Evolutionary conservation across 1,139 yeast genomes (phyloP), one percentile per base, ranked within the genome.

Genomic region (Pichia sp.): DNA sequence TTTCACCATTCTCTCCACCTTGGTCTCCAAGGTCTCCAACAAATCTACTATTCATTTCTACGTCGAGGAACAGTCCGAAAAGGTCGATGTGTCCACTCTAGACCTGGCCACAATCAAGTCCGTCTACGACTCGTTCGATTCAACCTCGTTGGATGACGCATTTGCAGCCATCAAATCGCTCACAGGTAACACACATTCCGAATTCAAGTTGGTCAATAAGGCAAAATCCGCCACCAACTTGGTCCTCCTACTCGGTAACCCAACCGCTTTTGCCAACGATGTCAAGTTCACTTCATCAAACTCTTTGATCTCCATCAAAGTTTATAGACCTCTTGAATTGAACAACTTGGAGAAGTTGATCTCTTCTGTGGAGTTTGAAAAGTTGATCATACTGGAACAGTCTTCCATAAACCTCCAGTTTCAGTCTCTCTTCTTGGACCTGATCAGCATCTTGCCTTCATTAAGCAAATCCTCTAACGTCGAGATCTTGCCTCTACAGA

Each of bases 21-120:
- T 83, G 49, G 71, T 84, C 52, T 80, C 93, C 6, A 68, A 74
- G 27, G 73, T 73, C 54, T 69, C 77, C 43, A 62, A 72, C 5
- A 75, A 73, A 53, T 80, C 92, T 1, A 89, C 87, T 2, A 76
- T 90, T 60, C 96, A 90, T 70, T 87, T 90, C 67, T 76, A 76
- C 31, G 51, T 49, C 27, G 36, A 48, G n/a, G 41, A 41, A 24
- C 8, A 8, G 16, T 6, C 41, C 27, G 17, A 12, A 6, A 41
- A 33, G 8, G 46, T 41, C 14, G 34, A 45, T 16, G 4, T 40
- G 10, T 41, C 20, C 10, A 6, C 40, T 14, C 43, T 42, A 1
- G 42, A 16, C 9, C 8, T 36, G 16, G 40, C 10, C 7, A 36
- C 27, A 6, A 40, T 65, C 12, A 43, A 54, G 48, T 42, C 60